phyloP scores from a whole-genome alignment of 768 basidiomycete species.

The Psilocybe tampanensis region DNA sequence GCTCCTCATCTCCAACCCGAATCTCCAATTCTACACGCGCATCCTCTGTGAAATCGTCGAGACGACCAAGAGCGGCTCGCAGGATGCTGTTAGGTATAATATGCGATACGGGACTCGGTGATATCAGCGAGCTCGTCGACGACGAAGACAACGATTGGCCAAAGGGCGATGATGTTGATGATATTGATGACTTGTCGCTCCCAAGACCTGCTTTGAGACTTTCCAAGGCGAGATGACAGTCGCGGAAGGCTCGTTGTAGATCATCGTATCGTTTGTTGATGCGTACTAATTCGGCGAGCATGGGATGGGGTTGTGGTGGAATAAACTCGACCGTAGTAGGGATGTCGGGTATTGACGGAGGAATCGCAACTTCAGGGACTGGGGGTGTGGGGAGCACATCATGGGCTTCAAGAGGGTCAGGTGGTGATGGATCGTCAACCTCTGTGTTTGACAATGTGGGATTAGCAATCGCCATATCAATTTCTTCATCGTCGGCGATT shows the following conservation, averaged over 20 bases:
- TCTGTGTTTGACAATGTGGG: too few species aligned
- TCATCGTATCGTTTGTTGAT: conserved; percentile 59
- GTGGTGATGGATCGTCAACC: too few species aligned
- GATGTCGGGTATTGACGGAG: background rate
- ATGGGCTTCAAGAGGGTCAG: too few species aligned
- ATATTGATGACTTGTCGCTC: conserved; percentile 16
- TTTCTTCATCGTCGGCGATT: too few species aligned
- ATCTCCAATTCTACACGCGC: conserved; percentile 85
- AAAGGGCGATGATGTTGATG: background rate
- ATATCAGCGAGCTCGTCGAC: background rate
- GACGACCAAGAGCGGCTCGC: conserved; percentile 54
- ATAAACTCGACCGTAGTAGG: background rate
- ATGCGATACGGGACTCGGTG: conserved; percentile 2
- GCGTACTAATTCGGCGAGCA: conserved; percentile 47
- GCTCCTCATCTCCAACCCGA: conserved; percentile 68
- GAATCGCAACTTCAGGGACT: too few species aligned
- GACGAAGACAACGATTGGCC: background rate
- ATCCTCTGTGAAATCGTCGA: conserved; percentile 79
- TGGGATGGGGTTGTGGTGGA: conserved; percentile 27
- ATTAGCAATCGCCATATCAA: too few species aligned
- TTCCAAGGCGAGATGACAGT: conserved; percentile 69
- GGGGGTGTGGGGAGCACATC: too few species aligned
- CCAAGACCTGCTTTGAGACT: conserved; percentile 46
- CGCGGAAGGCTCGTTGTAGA: conserved; percentile 64
- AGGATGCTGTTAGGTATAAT: conserved; percentile 39